These are phyloP conservation scores for Termitomyces sp. DNA, from an alignment of 768 basidiomycete species.

Conservation along the genomic window DNA sequence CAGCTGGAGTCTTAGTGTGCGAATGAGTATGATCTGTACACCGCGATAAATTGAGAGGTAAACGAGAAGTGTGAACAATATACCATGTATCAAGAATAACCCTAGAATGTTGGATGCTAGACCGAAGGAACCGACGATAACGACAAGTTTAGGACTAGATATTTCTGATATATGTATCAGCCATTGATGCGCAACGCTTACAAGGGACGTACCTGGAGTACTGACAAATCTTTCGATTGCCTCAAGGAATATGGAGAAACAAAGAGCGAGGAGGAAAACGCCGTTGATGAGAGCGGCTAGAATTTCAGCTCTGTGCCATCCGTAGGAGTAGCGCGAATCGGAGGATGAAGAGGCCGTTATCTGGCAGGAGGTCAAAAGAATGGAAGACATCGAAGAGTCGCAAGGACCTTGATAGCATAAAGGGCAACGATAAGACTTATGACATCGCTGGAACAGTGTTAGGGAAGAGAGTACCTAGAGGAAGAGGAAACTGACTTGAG, in stretches of 20 bases:
- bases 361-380: conserved; percentile 31
- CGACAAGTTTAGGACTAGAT: conserved; percentile 65
- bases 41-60: neutral
- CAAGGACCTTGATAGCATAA: conserved; percentile 76
- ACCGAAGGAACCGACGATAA: conserved; percentile 79
- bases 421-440: conserved; percentile 92
- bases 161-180: conserved; percentile 44
- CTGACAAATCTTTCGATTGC: conserved; percentile 52
- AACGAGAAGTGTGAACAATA: conserved; percentile 37
- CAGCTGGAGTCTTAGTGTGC: conserved; percentile 8
- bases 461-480: conserved; percentile 2
- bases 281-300: conserved; percentile 20
- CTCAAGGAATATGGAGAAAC: conserved; percentile 22
- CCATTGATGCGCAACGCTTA: conserved; percentile 33
- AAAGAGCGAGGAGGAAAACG: conserved; percentile 8
- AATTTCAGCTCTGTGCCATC: conserved; percentile 99
- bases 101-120: conserved; percentile 91
- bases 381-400: neutral
- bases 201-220: conserved; percentile 44
- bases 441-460: conserved; percentile 71
- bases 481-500: conserved; percentile 73
- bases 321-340: conserved; percentile 87
- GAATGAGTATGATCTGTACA: conserved; percentile 32
- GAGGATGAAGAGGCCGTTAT: conserved; percentile 55
- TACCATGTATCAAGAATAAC: conserved; percentile 92